Evolutionary conservation across 805 yeast genomes (phyloP).

Genomic region (Zygosaccharomyces bisporus): DNA sequence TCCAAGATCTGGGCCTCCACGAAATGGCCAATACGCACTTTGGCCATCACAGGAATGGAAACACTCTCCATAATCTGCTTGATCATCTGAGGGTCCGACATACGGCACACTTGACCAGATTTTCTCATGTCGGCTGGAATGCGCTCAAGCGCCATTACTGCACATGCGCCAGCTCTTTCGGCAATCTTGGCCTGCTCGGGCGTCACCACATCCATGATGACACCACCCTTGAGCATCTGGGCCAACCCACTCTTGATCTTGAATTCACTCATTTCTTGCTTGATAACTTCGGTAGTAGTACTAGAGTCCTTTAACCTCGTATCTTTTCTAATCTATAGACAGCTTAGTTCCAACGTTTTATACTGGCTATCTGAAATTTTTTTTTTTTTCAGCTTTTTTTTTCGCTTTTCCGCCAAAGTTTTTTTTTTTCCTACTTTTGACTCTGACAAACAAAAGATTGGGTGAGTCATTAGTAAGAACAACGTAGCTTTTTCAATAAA

Average conservation of each 20-base stretch:
- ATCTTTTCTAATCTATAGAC: too few relatives aligned
- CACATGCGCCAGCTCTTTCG: constrained; percentile 81
- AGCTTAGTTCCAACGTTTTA: background rate
- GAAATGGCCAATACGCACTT: constrained; percentile 76
- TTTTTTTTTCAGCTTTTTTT: background rate
- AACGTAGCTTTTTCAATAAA: constrained; percentile 3
- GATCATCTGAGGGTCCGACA: constrained; percentile 83
- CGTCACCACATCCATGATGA: constrained; percentile 69
- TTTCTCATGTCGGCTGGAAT: constrained; percentile 84
- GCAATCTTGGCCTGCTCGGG: constrained; percentile 80
- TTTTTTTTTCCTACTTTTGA: constrained; percentile 2
- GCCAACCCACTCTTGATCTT: constrained; percentile 75
- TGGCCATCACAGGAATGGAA: constrained; percentile 79
- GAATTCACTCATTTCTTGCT: constrained; percentile 36
- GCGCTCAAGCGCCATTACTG: constrained; percentile 83
- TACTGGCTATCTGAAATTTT: background rate
- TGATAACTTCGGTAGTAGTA: too few relatives aligned
- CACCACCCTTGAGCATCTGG: constrained; percentile 81
- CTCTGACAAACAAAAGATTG: constrained; percentile 3
- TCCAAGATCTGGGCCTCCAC: constrained; percentile 79
- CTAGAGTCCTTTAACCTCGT: too few relatives aligned
- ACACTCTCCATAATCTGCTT: constrained; percentile 62
- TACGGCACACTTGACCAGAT: constrained; percentile 77
- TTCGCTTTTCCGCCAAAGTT: background rate
- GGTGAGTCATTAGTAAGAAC: constrained; percentile 1